Base-by-base conservation (phyloP, 257 asterid genomes). In the Gynochthodes officinalis region DNA sequence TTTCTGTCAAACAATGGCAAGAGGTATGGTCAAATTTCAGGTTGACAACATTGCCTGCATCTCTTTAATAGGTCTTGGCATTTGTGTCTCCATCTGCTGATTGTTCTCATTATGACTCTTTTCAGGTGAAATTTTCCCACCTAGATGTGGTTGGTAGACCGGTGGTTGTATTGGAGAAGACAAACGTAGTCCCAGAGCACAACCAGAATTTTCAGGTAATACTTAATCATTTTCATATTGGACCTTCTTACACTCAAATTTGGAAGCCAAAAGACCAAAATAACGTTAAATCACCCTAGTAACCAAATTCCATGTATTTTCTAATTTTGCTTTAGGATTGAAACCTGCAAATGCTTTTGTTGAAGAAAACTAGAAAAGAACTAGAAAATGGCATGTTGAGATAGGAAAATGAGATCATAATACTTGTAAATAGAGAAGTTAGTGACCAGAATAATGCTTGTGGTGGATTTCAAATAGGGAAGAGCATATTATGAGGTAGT, bases 91-190 rank as follows among this genome's bases (percentile, higher is more conserved):
- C 16, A 65, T 80, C 73, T 76, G 72, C 81, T 73, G 28, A 65
- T 78, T 78, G 62, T 77, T 66, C n/a, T 61, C 42, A 69, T 75
- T 79, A 53, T 85, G 79, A 57, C 59, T 77, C 75, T 75, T 67
- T 82, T 78, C 87, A 95, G 99, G 82, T 84, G 18, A 92, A 86
- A 77, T 30, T 95, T 71, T 92, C 99, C 59, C 93, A 95, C 86
- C 80, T 95, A 82, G 99, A 95, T 82, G 83, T 87, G 81, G 86
- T 83, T 72, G 99, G 99, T 74, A 88, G 99, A 78, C 99, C 98
- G 61, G 97, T 90, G 61, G 78, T 85, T 69, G 96, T 90, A 78
- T 69, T 95, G 82, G 90, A 92, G 69, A 95, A 90, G 94, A 70
- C 78, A 75, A 90, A 86, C 81, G 97, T 62, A 44, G 99, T 92